Base-by-base conservation (phyloP, 352 stramenopile genomes). In the Pythium brassicae region DNA sequence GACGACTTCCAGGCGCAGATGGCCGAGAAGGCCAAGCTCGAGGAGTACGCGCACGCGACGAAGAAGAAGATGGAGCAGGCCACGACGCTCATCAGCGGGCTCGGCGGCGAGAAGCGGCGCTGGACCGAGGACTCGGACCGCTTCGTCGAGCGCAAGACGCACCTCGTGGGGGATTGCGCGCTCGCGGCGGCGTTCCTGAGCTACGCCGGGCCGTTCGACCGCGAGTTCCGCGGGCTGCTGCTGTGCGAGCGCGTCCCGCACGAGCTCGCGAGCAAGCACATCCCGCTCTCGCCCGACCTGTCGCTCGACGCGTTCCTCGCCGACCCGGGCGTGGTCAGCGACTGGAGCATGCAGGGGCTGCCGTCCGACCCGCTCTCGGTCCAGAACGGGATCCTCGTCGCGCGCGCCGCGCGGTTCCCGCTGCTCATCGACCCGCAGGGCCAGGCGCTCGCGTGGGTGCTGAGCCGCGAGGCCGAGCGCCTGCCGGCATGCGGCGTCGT, bases 131-230 rank as follows among this genome's bases (percentile, higher is more conserved):
- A 97, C 59, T 89, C 73, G 32, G 85, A 92, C 44, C 76, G 86
- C 12, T 97, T 97, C 47, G 78, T 92, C 15, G 83, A 92, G 47
- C 71, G 72, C 20, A 93, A 89, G 59, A 59, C 72, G 19, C 83
- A 84, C 61, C 76, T 97, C 17, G 78, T 96, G 4, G 91, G 91
- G 1, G 87, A 97, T 63, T 89, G 86, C 11, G 87, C 86, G 10
- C 57, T 97, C 12, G 85, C 84, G 7, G 82, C 81, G 20, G 89
- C 91, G 1, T 97, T 97, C 54, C 59, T 97, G 49, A 83, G 74
- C 37, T 97, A 97, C 63, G 93, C 84, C 48, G 90, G 89, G 0
- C 87, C 89, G 2, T 97, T 97, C 57, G 97, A 97, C 63, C 78
- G 89, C 14, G 82, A 89, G 23, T 92, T 82, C 51, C 77, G 82